A percentile compares a stretch with the other conserved stretches of the same genome.
These are phyloP conservation scores for Sclerotiophoma versabilis DNA, from an alignment of 2,329 filamentous ascomycete genomes.

Conservation along the genomic window DNA sequence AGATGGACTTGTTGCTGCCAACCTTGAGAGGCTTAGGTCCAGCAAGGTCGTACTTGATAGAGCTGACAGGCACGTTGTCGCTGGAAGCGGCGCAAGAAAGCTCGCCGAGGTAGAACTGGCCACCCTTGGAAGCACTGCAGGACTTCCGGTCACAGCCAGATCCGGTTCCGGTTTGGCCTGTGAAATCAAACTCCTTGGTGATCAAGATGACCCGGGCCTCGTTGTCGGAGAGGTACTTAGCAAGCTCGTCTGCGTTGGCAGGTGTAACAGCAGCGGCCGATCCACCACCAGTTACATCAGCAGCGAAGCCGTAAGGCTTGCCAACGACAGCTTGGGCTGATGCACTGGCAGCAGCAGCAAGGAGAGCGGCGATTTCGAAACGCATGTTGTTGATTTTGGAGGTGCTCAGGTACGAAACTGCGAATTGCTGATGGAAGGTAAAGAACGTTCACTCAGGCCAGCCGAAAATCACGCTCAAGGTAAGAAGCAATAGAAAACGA, in stretches of 20 bases:
- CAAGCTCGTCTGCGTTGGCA: constrained; percentile 31
- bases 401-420: no score
- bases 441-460: constrained; percentile 32
- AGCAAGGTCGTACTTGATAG: constrained; percentile 46
- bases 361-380: constrained; percentile 24
- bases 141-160: constrained; percentile 29
- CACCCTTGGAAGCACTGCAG: constrained; percentile 24
- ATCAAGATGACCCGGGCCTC: constrained; percentile 30
- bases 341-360: constrained; percentile 23
- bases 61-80: constrained; percentile 29
- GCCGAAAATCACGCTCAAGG: constrained; percentile 31
- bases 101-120: constrained; percentile 33
- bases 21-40: constrained; percentile 42
- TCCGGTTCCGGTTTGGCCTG: constrained; percentile 28
- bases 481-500: constrained; percentile 23
- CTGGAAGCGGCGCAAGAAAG: constrained; percentile 27
- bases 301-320: constrained; percentile 34
- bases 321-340: constrained; percentile 35
- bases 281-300: constrained; percentile 34
- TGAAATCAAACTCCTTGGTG: constrained; percentile 36
- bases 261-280: constrained; percentile 31
- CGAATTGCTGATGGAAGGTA: constrained; percentile 10
- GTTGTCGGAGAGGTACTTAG: constrained; percentile 29
- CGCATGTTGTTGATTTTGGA: constrained; percentile 22
- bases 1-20: constrained; percentile 52